Evolutionary conservation across 2,329 filamentous ascomycete species (phyloP).

Genomic region (Daldinia sp.): DNA sequence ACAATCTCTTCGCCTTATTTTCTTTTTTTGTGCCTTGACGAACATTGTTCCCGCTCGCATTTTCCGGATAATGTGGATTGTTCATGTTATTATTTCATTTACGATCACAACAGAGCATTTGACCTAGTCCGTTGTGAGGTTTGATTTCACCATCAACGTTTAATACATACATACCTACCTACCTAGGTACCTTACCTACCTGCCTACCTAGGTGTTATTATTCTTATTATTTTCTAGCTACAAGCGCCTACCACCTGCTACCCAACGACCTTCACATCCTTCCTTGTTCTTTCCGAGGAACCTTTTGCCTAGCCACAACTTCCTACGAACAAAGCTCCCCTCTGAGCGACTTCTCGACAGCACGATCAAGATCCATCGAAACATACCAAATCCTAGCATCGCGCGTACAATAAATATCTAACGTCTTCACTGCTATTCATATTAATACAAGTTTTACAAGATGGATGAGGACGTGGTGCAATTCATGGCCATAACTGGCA

Average conservation of each 20-base stretch:
- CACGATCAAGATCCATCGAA: not conserved
- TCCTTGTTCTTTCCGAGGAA: no score
- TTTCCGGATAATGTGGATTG: not conserved
- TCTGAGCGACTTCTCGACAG: not conserved
- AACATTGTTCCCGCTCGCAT: no score
- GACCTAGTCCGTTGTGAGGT: slow-evolving; percentile 7
- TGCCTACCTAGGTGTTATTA: no score
- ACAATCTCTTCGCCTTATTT: slow-evolving; percentile 10
- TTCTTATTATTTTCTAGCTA: not conserved
- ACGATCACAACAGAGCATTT: not conserved
- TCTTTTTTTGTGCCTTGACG: not conserved
- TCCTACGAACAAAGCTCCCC: no score
- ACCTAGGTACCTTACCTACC: no score
- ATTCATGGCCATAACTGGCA: slow-evolving; percentile 84
- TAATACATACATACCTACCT: no score
- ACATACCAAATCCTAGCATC: not conserved
- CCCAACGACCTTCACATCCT: not conserved
- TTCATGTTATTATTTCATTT: not conserved
- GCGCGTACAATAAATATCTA: not conserved
- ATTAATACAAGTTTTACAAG: slow-evolving; percentile 29
- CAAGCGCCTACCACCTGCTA: not conserved
- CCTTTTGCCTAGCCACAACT: not conserved
- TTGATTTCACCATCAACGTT: not conserved
- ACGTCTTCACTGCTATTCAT: not conserved
- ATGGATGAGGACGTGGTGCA: slow-evolving; percentile 80